Evolutionary conservation across 164 flowering plant genomes (phyloP).

Genomic region (Vitis vinifera): ASM3070453v1 NC_081812.1:18855001-18855500

Average conservation of each 20-base stretch:
- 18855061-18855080: conserved; percentile 46
- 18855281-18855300: conserved; percentile 17
- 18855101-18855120: conserved; percentile 40
- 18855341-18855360: conserved; percentile 53
- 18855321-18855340: conserved; percentile 43
- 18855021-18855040: conserved; percentile 76
- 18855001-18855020: conserved; percentile 65
- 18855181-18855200: conserved; percentile 45
- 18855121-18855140: conserved; percentile 50
- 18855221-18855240: not conserved
- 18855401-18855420: not conserved
- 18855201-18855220: conserved; percentile 40
- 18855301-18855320: conserved; percentile 53
- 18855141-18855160: conserved; percentile 60
- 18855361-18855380: conserved; percentile 60
- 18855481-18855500: not conserved
- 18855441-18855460: too few relatives aligned
- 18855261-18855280: not conserved
- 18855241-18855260: not conserved
- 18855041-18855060: conserved; percentile 55
- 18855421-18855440: too few relatives aligned
- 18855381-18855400: conserved; percentile 39
- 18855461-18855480: too few relatives aligned
- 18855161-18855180: conserved; percentile 39
- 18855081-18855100: conserved; percentile 42